Conservation (phyloP, 2,329 filamentous ascomycete genomes). For the Rhynchosporium agropyri region DNA sequence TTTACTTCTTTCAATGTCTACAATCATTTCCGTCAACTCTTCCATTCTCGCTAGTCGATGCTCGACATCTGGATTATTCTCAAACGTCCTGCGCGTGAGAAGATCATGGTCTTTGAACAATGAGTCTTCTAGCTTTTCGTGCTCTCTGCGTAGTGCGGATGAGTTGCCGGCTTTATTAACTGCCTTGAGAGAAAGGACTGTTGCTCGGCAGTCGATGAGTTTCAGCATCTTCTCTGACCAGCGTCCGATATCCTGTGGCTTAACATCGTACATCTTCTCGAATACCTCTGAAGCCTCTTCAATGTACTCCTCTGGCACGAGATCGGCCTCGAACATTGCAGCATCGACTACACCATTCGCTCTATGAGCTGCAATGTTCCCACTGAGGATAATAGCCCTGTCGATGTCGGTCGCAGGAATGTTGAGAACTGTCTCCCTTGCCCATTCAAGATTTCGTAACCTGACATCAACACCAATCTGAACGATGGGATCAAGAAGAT, state of each 20-base stretch:
- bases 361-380: conserved; percentile 21
- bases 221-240: not conserved
- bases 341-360: conserved; percentile 21
- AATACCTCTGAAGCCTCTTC: not conserved
- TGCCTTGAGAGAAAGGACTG: conserved; percentile 12
- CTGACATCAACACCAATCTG: conserved; percentile 10
- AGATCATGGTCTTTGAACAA: not conserved
- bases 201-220: conserved; percentile 16
- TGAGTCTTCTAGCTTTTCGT: not conserved
- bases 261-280: not conserved
- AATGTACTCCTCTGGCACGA: conserved; percentile 9
- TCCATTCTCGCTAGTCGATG: not conserved
- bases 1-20: not conserved
- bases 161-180: not conserved
- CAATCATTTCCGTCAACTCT: not conserved
- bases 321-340: conserved; percentile 9
- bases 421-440: not conserved
- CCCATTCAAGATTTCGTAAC: conserved; percentile 4
- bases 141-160: not conserved
- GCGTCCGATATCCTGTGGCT: not conserved
- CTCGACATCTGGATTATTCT: not conserved
- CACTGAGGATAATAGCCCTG: conserved; percentile 9
- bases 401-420: not conserved
- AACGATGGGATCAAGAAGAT: not conserved
- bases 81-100: not conserved